Evolutionary conservation across 768 basidiomycete species (phyloP).

Genomic region (Panaeolus cyanescens): DNA sequence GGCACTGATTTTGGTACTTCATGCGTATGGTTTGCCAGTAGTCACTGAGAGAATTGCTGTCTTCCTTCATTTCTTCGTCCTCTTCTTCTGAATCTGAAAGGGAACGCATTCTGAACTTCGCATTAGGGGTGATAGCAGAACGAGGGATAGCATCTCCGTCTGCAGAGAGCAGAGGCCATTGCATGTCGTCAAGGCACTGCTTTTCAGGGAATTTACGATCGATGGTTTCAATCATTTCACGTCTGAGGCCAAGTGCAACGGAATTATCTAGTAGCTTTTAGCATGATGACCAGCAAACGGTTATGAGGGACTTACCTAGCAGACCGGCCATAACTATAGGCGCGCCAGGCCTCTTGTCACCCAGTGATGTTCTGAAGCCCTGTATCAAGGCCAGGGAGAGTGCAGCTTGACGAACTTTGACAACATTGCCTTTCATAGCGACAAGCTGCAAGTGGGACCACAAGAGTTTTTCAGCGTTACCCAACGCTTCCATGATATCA

Average conservation of each 20-base stretch:
- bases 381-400: constrained; percentile 70
- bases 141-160: constrained; percentile 43
- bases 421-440: constrained; percentile 59
- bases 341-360: constrained; percentile 50
- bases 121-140: constrained; percentile 8
- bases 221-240: constrained; percentile 86
- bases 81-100: constrained; percentile 34
- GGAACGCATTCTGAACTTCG: constrained; percentile 10
- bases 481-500: constrained; percentile 62
- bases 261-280: constrained; percentile 58
- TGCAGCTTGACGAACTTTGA: constrained; percentile 74
- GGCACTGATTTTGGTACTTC: constrained; percentile 51
- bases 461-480: constrained; percentile 70
- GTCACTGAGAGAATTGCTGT: constrained; percentile 31
- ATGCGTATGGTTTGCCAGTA: constrained; percentile 67
- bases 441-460: constrained; percentile 62
- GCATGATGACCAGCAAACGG: background rate
- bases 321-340: constrained; percentile 62
- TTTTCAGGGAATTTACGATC: constrained; percentile 61
- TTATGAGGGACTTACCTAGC: constrained; percentile 45
- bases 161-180: constrained; percentile 65
- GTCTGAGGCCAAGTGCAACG: constrained; percentile 74
- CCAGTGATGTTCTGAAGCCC: constrained; percentile 81
- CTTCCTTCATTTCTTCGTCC: constrained; percentile 20
- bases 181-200: constrained; percentile 58